These are phyloP conservation scores for Daldinia bambusicola DNA, from an alignment of 495 filamentous ascomycete species.

Conservation along the genomic window DNA sequence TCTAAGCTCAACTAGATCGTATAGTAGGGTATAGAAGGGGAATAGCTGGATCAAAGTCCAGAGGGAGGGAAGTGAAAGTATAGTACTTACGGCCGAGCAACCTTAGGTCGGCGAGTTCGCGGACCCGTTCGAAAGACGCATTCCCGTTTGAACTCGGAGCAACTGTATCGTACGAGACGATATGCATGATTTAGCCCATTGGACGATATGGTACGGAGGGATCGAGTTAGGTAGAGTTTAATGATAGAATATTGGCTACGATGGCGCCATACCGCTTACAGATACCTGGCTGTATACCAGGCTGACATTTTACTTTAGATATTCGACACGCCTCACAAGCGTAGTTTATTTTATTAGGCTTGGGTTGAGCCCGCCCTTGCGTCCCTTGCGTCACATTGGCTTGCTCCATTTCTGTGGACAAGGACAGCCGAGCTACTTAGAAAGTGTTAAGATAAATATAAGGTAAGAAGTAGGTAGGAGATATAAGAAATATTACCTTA, in stretches of 20 bases:
- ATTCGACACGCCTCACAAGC: conserved; percentile 60
- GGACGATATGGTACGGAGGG: neutral
- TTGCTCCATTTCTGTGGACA: conserved; percentile 13
- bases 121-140: conserved; percentile 60
- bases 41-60: neutral
- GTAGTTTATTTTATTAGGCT: conserved; percentile 49
- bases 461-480: neutral
- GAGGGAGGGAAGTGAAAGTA: neutral
- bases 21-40: neutral
- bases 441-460: neutral
- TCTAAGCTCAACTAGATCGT: conserved; percentile 15
- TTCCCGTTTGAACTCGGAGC: conserved; percentile 59
- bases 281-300: conserved; percentile 54
- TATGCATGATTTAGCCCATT: conserved; percentile 20
- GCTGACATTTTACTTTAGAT: conserved; percentile 59
- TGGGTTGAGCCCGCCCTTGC: conserved; percentile 27
- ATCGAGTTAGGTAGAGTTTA: neutral
- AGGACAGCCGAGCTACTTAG: neutral
- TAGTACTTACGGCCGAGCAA: conserved; percentile 50
- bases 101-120: conserved; percentile 53
- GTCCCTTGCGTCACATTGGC: conserved; percentile 21
- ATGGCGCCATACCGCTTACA: conserved; percentile 56
- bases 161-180: conserved; percentile 45
- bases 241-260: neutral
- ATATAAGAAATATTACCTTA: neutral